These are phyloP conservation scores for Gossypium lobatum DNA, from an alignment of 441 rosid species.

Conservation along the genomic window DNA sequence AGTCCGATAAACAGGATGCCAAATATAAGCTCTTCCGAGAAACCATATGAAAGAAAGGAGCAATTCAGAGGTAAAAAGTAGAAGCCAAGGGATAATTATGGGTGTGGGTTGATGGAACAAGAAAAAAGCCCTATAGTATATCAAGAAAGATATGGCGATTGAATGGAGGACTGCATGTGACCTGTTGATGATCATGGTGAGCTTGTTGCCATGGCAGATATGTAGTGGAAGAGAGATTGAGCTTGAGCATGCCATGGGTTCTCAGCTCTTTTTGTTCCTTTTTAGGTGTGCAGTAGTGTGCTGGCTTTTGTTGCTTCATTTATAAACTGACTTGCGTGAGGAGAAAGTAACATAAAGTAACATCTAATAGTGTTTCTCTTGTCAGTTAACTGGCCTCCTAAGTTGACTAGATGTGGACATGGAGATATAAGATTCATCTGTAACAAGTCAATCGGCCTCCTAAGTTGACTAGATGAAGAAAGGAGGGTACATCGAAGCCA, in stretches of 20 bases:
- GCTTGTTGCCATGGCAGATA: constrained; percentile 19
- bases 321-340: no score
- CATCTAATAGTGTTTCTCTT: no score
- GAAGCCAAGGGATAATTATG: constrained; percentile 18
- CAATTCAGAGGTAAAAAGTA: constrained; percentile 18
- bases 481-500: no score
- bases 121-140: constrained; percentile 28
- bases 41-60: constrained; percentile 34
- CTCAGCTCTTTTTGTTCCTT: not conserved
- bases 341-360: no score
- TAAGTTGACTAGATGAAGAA: no score
- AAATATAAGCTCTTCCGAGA: constrained; percentile 19
- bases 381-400: no score
- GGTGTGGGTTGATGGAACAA: constrained; percentile 13
- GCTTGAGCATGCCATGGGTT: constrained; percentile 15
- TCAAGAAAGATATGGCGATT: constrained; percentile 26
- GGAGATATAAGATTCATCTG: no score
- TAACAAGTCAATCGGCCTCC: no score
- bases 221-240: constrained; percentile 27
- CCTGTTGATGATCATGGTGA: constrained; percentile 23
- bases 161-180: constrained; percentile 24
- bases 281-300: not conserved
- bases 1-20: constrained; percentile 27
- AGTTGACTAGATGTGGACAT: no score
- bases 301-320: not conserved